Conservation (phyloP, 129 eudicot genomes). For the Daucus carota region DH1_v3.0 NC_030382.2:41290501-41291000, state of each 20-base stretch:
- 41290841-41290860: background rate
- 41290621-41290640: constrained; percentile 12
- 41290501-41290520: background rate
- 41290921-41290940: too few relatives aligned
- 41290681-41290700: constrained; percentile 92
- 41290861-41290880: background rate
- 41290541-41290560: background rate
- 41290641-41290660: constrained; percentile 99
- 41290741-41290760: background rate
- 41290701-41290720: constrained; percentile 7
- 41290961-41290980: background rate
- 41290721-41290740: background rate
- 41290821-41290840: background rate
- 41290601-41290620: background rate
- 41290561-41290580: background rate
- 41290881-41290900: background rate
- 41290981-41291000: background rate
- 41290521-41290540: background rate
- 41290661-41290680: constrained; percentile 66
- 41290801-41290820: background rate
- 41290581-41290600: background rate
- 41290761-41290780: background rate
- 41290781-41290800: background rate
- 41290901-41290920: background rate
- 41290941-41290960: background rate